phyloP scores from a whole-genome alignment of 805 yeast species.

The Barnettozyma siamensis region DNA sequence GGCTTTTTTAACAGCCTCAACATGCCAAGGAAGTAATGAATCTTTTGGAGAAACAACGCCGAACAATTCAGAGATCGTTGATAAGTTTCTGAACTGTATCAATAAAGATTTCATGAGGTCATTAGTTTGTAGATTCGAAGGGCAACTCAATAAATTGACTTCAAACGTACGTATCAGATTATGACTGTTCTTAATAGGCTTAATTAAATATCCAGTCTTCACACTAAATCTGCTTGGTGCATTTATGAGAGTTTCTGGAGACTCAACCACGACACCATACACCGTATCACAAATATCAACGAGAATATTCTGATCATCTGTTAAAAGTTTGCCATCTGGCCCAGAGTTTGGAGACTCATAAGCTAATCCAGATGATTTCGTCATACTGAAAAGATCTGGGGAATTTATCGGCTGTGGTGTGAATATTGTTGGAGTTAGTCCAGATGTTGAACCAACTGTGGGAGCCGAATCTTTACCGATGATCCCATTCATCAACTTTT shows the following conservation, averaged over 20 bases:
- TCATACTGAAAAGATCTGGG: constrained; percentile 23
- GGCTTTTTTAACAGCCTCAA: constrained; percentile 58
- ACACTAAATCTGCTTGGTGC: constrained; percentile 67
- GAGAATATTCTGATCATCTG: constrained; percentile 23
- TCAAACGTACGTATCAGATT: constrained; percentile 42
- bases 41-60: constrained; percentile 29
- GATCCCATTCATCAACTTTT: constrained; percentile 2
- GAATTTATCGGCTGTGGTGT: constrained; percentile 24
- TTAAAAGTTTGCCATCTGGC: neutral
- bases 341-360: constrained; percentile 18
- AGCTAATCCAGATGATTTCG: constrained; percentile 1
- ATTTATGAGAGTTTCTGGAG: constrained; percentile 61
- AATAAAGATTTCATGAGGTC: constrained; percentile 50
- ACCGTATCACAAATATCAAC: constrained; percentile 46
- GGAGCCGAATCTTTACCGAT: constrained; percentile 15
- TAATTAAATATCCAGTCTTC: constrained; percentile 62
- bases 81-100: constrained; percentile 55
- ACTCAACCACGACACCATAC: constrained; percentile 52
- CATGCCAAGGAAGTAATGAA: constrained; percentile 66
- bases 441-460: constrained; percentile 25
- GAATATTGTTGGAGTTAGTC: constrained; percentile 22
- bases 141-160: constrained; percentile 66
- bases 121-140: constrained; percentile 54
- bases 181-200: constrained; percentile 27
- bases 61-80: constrained; percentile 33